Conservation (phyloP, 768 basidiomycete genomes). For the Lactarius sp. region DNA sequence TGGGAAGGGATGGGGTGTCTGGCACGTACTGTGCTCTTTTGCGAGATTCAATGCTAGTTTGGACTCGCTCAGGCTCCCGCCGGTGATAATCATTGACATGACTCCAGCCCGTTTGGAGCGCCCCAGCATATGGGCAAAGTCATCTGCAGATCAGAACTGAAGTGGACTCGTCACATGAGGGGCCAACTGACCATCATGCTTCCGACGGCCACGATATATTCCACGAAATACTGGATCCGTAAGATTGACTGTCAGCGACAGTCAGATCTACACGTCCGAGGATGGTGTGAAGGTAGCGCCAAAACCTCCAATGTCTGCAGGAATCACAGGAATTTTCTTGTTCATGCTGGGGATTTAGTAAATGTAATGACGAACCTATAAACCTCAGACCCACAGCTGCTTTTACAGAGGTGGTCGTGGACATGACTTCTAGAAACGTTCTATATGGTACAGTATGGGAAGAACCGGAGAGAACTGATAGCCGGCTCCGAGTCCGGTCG, state of each 20-base stretch:
- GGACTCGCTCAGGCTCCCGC: constrained; percentile 64
- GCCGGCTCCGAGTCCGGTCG: no score
- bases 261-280: background rate
- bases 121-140: constrained; percentile 52
- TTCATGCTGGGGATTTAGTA: background rate
- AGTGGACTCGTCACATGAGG: background rate
- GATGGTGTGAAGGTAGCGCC: background rate
- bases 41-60: constrained; percentile 57
- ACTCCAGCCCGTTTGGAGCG: constrained; percentile 59
- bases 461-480: no score
- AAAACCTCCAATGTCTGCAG: constrained; percentile 22
- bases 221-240: constrained; percentile 40
- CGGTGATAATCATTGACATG: constrained; percentile 70
- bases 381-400: background rate
- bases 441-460: no score
- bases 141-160: constrained; percentile 40
- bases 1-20: background rate
- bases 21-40: constrained; percentile 41
- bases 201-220: constrained; percentile 33
- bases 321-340: constrained; percentile 41
- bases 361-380: constrained; percentile 8
- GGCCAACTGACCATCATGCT: constrained; percentile 32
- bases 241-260: constrained; percentile 33
- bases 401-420: background rate
- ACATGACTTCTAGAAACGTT: no score